A percentile compares a stretch with the other conserved stretches of the same genome.
These are phyloP conservation scores for Gliomastix tumulicola DNA, from an alignment of 2,329 filamentous ascomycete species.

Conservation along the genomic window DNA sequence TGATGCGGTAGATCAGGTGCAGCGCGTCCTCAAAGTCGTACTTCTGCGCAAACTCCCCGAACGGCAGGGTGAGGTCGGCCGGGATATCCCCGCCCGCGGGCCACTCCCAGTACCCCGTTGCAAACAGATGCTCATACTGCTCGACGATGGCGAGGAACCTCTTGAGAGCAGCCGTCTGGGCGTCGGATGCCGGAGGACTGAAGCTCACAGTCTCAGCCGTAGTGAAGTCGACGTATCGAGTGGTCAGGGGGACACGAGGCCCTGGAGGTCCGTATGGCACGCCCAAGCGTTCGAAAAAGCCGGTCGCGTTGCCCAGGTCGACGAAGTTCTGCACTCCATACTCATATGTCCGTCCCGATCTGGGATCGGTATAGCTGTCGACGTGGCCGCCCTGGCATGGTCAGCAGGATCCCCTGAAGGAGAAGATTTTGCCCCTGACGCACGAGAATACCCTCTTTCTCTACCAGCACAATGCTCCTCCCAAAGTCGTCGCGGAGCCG, in stretches of 20 bases:
- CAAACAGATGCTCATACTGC: conserved; percentile 19
- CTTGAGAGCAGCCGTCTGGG: conserved; percentile 13
- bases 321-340: conserved; percentile 28
- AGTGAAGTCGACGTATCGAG: conserved; percentile 26
- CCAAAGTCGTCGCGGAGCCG: conserved; percentile 24
- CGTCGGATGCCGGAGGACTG: conserved; percentile 10
- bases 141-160: conserved; percentile 18
- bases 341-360: conserved; percentile 22
- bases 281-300: conserved; percentile 37
- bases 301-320: conserved; percentile 26
- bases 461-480: conserved; percentile 24
- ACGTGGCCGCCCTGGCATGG: conserved; percentile 38
- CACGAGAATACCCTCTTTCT: conserved; percentile 22
- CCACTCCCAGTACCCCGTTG: conserved; percentile 28
- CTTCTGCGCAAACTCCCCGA: conserved; percentile 38
- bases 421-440: too few relatives aligned
- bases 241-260: conserved; percentile 7
- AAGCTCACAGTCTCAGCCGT: conserved; percentile 22
- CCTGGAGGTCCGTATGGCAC: conserved; percentile 17
- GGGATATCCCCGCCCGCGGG: conserved; percentile 26
- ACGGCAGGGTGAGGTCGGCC: conserved; percentile 31
- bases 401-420: too few relatives aligned
- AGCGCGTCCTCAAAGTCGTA: conserved; percentile 34
- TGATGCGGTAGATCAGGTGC: conserved; percentile 28
- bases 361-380: conserved; percentile 36